Evolutionary conservation across 2,329 filamentous ascomycete genomes (phyloP).

Genomic region (Talaromyces verruculosus): DNA sequence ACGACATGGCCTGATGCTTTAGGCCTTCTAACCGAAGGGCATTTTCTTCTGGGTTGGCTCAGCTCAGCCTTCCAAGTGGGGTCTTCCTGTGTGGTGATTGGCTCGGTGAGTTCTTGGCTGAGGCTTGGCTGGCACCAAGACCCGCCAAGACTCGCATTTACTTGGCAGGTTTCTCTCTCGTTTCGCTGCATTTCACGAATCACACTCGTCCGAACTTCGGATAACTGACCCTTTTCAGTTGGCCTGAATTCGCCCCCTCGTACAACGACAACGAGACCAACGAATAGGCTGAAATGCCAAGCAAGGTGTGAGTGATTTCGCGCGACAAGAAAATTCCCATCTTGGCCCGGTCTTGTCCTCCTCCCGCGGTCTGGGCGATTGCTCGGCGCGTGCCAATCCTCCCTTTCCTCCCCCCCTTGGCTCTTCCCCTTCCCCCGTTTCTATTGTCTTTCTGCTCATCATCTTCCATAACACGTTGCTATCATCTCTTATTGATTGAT

Average conservation of each 20-base stretch:
- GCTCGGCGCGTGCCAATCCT: slow-evolving; percentile 32
- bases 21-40: background rate
- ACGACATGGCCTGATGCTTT: background rate
- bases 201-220: background rate
- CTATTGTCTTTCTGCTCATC: slow-evolving; percentile 9
- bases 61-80: background rate
- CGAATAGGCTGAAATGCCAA: slow-evolving; percentile 20
- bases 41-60: background rate
- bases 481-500: background rate
- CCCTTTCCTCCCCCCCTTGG: slow-evolving; percentile 23
- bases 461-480: background rate
- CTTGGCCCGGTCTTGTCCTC: slow-evolving; percentile 35
- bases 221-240: background rate
- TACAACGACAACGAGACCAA: background rate
- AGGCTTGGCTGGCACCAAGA: slow-evolving; percentile 17
- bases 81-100: background rate
- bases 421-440: slow-evolving; percentile 6
- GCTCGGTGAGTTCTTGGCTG: slow-evolving; percentile 11
- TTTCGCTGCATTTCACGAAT: background rate
- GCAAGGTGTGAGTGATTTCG: slow-evolving; percentile 22
- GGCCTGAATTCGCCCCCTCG: slow-evolving; percentile 19
- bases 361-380: slow-evolving; percentile 39
- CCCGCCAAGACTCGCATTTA: slow-evolving; percentile 8
- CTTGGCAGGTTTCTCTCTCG: background rate
- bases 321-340: slow-evolving; percentile 22